Conservation (phyloP, 768 basidiomycete genomes). For the Russula sp. region DNA sequence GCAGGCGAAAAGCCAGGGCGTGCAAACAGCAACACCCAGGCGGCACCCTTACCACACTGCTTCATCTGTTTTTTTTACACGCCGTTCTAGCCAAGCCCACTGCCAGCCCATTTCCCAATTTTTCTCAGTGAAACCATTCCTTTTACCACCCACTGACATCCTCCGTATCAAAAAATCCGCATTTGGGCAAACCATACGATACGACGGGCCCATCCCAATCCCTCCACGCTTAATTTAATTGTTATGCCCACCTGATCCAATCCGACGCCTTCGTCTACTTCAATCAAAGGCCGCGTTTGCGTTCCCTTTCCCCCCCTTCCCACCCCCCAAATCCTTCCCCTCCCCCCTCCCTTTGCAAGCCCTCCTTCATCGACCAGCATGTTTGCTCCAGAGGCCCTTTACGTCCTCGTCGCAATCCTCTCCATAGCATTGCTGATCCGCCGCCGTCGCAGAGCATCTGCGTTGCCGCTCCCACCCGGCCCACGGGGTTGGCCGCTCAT, state of each 20-base stretch:
- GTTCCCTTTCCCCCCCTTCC: neutral
- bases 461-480: conserved; percentile 18
- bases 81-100: neutral
- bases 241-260: conserved; percentile 7
- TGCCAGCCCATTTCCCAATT: neutral
- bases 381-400: conserved; percentile 11
- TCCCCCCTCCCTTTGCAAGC: neutral
- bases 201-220: neutral
- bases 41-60: neutral
- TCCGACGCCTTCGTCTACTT: conserved; percentile 4
- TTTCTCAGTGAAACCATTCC: conserved; percentile 11
- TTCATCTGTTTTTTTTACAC: neutral
- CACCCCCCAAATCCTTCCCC: neutral
- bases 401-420: conserved; percentile 13
- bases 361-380: neutral
- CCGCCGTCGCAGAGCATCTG: conserved; percentile 10
- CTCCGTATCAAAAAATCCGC: conserved; percentile 10
- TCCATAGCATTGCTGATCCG: conserved; percentile 6
- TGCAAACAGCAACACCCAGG: neutral
- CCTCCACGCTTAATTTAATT: neutral
- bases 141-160: too few species aligned
- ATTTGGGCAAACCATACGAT: neutral
- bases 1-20: neutral
- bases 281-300: neutral
- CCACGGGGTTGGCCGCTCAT: conserved; percentile 20